Base-by-base conservation (phyloP, 2,329 filamentous ascomycete genomes). In the Gaeumannomyces sp. region DNA sequence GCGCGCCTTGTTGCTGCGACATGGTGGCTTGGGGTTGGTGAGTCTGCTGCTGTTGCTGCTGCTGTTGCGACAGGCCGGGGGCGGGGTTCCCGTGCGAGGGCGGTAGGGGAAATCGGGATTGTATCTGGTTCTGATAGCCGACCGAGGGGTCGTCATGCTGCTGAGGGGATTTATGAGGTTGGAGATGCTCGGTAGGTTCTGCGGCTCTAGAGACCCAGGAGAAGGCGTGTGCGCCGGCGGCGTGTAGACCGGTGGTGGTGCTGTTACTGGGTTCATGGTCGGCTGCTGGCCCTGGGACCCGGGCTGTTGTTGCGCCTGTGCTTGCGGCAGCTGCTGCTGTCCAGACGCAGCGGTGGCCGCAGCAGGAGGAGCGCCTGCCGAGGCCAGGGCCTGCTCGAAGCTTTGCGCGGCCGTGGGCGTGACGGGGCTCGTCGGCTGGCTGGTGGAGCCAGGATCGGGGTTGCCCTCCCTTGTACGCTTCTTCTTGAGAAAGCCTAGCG, bases 401-500 rank as follows among this genome's bases (percentile, higher is more conserved):
- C 78, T 79, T 76, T 78, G 83, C 68, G 79, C 80, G 64, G 80
- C 80, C 68, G 83, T 82, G 66, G 85, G 83, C 67, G 87, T 88
- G 71, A 87, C 80, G 67, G 86, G 84, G 73, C 86, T 88, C 69
- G 83, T 83, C 70, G 86, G 83, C 76, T 89, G 84, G 74, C 84
- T 89, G 70, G 83, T 83, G 73, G 87, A 83, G 73, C 88, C 86
- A 71, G 84, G 84, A 76, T 91, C 88, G 76, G 86, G 83, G 75
- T 88, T 86, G 75, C 88, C 90, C 82, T 97, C 93, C 87, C 93
- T 96, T 81, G 93, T 96, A 86, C 93, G 89, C 86, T 96, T 97
- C 87, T 97, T 98, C 86, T 97, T 97, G 76, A 98, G 87, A 76
- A 97, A 93, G 79, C 92, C 92, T 83, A 97, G 86, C 78, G 87